Evolutionary conservation across 192 early-diverging fungal species (phyloP).

Genomic region (Backusella westeae): DNA sequence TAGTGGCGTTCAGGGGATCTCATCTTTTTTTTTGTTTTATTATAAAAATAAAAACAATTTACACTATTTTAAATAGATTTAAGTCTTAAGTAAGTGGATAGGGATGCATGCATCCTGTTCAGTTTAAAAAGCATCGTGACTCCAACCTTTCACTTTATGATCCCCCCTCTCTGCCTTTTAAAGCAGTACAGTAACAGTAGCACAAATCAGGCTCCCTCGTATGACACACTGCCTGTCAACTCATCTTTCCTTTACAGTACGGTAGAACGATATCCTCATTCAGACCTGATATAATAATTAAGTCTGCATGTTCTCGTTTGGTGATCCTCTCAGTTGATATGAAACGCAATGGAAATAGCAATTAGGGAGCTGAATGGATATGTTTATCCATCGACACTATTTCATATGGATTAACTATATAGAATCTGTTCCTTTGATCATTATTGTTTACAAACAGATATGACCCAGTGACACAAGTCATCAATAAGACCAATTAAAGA

Average conservation of each 20-base stretch:
- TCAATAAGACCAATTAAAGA: not conserved
- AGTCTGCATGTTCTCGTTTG: not conserved
- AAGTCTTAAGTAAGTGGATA: not conserved
- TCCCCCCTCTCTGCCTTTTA: not conserved
- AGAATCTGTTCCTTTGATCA: not conserved
- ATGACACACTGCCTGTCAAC: conserved; percentile 2
- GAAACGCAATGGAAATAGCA: not conserved
- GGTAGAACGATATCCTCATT: not conserved
- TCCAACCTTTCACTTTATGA: not conserved
- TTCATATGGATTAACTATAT: not conserved
- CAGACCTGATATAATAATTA: not conserved
- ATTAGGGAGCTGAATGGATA: not conserved
- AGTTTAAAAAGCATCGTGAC: not conserved
- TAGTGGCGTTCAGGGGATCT: not conserved
- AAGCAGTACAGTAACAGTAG: conserved; percentile 3
- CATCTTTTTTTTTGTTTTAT: not conserved
- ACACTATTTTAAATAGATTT: not conserved
- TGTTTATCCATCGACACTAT: not conserved
- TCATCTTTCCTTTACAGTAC: not conserved
- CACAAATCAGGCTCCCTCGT: conserved; percentile 3
- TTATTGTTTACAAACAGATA: conserved; percentile 1
- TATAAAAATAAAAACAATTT: not conserved
- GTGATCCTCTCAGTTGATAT: not conserved
- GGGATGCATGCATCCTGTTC: conserved; percentile 1
- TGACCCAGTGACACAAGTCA: conserved; percentile 2